These are phyloP conservation scores for Buxus sempervirens DNA, from an alignment of 164 flowering plant genomes.

Conservation along the genomic window DNA sequence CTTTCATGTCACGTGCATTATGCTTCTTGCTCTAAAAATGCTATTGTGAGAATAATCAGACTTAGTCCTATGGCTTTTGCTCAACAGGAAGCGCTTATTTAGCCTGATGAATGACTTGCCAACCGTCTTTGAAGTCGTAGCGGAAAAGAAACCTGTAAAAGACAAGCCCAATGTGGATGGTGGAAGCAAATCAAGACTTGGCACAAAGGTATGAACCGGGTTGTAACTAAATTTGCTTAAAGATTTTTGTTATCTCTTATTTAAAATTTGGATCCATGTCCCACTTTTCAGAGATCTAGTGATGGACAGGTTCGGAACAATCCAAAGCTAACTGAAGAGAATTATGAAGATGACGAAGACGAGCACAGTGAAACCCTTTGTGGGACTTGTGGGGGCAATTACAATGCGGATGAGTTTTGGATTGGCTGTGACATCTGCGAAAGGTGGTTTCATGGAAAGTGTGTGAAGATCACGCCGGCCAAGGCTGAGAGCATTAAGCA, in stretches of 20 bases:
- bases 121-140: constrained; percentile 61
- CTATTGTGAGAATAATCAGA: not conserved
- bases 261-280: constrained; percentile 2
- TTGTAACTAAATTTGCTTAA: not conserved
- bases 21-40: not conserved
- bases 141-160: constrained; percentile 50
- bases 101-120: constrained; percentile 61
- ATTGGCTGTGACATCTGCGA: constrained; percentile 89
- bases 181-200: constrained; percentile 50
- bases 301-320: constrained; percentile 75
- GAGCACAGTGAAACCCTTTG: constrained; percentile 89
- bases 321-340: constrained; percentile 55
- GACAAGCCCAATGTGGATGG: constrained; percentile 55
- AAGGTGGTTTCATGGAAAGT: constrained; percentile 89
- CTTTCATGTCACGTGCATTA: not conserved
- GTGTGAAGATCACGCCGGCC: constrained; percentile 94
- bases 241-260: not conserved
- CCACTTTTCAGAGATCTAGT: constrained; percentile 50
- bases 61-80: not conserved
- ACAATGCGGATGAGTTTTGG: constrained; percentile 86
- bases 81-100: constrained; percentile 58
- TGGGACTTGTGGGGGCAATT: constrained; percentile 87
- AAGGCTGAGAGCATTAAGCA: constrained; percentile 91
- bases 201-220: constrained; percentile 49
- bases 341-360: constrained; percentile 75